These are phyloP conservation scores for Pleurotus eryngii DNA, from an alignment of 768 basidiomycete genomes.

Conservation along the genomic window DNA sequence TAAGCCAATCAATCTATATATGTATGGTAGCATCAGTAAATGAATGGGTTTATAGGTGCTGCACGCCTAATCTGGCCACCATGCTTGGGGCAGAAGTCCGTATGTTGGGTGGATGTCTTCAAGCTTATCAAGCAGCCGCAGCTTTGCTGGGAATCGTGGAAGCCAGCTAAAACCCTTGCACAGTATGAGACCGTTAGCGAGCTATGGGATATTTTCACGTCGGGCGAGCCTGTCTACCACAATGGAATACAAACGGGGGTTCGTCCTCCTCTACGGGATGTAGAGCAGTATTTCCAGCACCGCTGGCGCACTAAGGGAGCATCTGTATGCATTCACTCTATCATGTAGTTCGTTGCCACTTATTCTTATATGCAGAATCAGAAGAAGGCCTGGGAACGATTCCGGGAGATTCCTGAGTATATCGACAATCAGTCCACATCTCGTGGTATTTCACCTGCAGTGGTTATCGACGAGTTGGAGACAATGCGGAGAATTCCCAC, in stretches of 20 bases:
- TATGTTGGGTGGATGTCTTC: constrained; percentile 22
- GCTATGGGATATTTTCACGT: constrained; percentile 16
- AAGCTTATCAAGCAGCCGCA: constrained; percentile 16
- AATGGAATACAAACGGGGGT: constrained; percentile 16
- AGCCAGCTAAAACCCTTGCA: constrained; percentile 19
- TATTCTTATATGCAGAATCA: no score
- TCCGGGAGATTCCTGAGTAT: constrained; percentile 11
- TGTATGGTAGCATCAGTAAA: no score
- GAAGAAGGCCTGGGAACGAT: constrained; percentile 9
- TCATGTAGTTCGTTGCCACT: no score
- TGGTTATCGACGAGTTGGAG: not conserved
- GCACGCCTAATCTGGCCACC: constrained; percentile 14
- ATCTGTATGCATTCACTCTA: no score
- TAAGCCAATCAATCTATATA: no score
- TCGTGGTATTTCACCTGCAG: not conserved
- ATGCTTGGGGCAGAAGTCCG: constrained; percentile 18
- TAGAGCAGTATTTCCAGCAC: constrained; percentile 19
- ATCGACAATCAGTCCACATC: constrained; percentile 1
- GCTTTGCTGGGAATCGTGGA: constrained; percentile 22
- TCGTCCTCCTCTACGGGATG: constrained; percentile 21
- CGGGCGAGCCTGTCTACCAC: constrained; percentile 17
- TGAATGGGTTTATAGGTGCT: no score
- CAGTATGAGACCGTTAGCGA: constrained; percentile 12
- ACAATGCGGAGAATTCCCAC: not conserved
- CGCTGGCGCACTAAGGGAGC: constrained; percentile 11